Conservation (phyloP, 345 rosid species). For the Psidium guajava region DNA sequence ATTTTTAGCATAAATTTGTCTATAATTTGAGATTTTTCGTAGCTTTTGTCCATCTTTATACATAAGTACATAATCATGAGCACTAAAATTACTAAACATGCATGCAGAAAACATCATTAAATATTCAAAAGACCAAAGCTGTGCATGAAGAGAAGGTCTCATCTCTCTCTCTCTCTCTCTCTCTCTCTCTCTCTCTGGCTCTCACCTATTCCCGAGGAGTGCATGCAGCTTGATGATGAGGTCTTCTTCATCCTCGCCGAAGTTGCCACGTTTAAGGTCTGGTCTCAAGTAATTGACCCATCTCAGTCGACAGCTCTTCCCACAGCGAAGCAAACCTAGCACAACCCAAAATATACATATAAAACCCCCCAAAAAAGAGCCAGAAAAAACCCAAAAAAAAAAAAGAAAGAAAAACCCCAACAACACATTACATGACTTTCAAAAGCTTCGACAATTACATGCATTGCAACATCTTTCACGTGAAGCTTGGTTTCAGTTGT, state of each 20-base stretch:
- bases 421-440: not conserved
- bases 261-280: slow-evolving; percentile 21
- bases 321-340: slow-evolving; percentile 12
- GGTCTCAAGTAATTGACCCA: slow-evolving; percentile 25
- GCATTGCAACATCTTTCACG: not conserved
- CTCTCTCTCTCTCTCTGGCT: not conserved
- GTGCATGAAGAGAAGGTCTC: not conserved
- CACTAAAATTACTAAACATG: not conserved
- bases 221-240: slow-evolving; percentile 25
- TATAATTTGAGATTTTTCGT: no score
- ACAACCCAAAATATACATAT: not conserved
- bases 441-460: not conserved
- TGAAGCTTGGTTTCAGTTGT: not conserved
- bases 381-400: not conserved
- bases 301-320: slow-evolving; percentile 25
- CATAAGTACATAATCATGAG: not conserved
- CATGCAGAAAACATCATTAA: not conserved
- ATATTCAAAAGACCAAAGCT: not conserved
- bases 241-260: slow-evolving; percentile 24
- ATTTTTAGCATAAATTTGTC: no score
- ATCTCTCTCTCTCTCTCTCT: not conserved
- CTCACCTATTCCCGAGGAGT: slow-evolving; percentile 17
- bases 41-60: not conserved
- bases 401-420: not conserved
- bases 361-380: not conserved